phyloP scores from a whole-genome alignment of 2,329 filamentous ascomycete genomes.

The Botrytis deweyae region DNA sequence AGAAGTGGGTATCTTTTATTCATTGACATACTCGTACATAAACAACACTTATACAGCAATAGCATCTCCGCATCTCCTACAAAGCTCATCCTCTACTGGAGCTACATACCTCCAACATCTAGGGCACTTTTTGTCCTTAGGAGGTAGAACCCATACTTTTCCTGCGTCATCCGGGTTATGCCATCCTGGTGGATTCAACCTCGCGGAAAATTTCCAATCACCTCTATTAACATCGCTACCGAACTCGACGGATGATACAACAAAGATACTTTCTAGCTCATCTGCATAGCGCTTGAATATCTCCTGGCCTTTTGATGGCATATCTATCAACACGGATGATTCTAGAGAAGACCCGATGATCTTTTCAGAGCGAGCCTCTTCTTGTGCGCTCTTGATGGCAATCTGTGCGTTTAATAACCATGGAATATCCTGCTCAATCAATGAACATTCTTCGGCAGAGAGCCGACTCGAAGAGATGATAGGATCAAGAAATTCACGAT shows the following conservation, averaged over 20 bases:
- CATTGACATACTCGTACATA: neutral
- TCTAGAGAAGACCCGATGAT: constrained; percentile 78
- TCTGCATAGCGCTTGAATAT: constrained; percentile 37
- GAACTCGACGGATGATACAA: constrained; percentile 63
- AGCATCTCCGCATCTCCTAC: constrained; percentile 65
- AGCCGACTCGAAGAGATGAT: constrained; percentile 24
- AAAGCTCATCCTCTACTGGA: constrained; percentile 64
- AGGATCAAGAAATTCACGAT: constrained; percentile 37
- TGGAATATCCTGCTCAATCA: constrained; percentile 28
- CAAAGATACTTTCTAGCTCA: constrained; percentile 59
- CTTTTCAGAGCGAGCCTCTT: constrained; percentile 69
- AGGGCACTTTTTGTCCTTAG: constrained; percentile 67
- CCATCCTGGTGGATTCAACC: constrained; percentile 30
- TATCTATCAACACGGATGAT: constrained; percentile 62
- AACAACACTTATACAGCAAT: neutral
- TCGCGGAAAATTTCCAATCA: constrained; percentile 46
- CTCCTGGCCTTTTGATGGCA: constrained; percentile 41
- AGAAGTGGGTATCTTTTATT: constrained; percentile 15
- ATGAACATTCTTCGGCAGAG: neutral
- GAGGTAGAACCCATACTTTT: constrained; percentile 41
- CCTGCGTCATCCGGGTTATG: constrained; percentile 22
- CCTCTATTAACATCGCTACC: constrained; percentile 44
- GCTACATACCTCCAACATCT: constrained; percentile 88
- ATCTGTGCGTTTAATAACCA: constrained; percentile 45
- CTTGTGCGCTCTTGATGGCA: constrained; percentile 73